Conservation (phyloP, 345 rosid species). For the Pugionium dolabratum region DNA sequence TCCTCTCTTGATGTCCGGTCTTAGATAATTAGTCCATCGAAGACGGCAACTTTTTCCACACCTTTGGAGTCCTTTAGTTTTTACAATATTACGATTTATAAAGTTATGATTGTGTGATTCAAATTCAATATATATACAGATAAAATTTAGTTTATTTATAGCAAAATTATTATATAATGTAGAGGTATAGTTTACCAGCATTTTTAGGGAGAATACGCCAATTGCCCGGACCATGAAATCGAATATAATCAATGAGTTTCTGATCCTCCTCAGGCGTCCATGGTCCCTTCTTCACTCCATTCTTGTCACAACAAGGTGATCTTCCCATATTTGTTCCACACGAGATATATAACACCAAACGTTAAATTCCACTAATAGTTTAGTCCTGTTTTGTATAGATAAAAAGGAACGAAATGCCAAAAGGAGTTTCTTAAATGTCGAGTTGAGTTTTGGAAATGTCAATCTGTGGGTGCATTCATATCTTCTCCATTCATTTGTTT, state of each 20-base stretch:
- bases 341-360: constrained; percentile 5
- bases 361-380: background rate
- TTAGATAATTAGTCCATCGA: constrained; percentile 92
- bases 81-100: constrained; percentile 5
- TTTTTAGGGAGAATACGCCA: constrained; percentile 78
- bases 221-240: constrained; percentile 65
- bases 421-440: constrained; percentile 1
- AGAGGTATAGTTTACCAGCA: constrained; percentile 52
- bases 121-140: background rate
- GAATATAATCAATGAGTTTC: constrained; percentile 60
- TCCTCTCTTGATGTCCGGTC: constrained; percentile 96
- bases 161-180: background rate
- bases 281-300: constrained; percentile 82
- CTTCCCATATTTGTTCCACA: constrained; percentile 55
- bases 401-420: constrained; percentile 7
- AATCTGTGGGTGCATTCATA: constrained; percentile 31
- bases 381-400: background rate
- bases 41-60: constrained; percentile 99
- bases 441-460: constrained; percentile 33
- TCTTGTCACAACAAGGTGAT: constrained; percentile 81
- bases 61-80: constrained; percentile 70
- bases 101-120: constrained; percentile 1
- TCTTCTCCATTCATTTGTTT: constrained; percentile 25
- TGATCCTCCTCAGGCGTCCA: constrained; percentile 83
- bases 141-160: background rate